Percentiles rank a stretch among this genome's conserved stretches.
phyloP scores from a whole-genome alignment of 352 stramenopile genomes.

The Thalassiosira mediterranea region DNA sequence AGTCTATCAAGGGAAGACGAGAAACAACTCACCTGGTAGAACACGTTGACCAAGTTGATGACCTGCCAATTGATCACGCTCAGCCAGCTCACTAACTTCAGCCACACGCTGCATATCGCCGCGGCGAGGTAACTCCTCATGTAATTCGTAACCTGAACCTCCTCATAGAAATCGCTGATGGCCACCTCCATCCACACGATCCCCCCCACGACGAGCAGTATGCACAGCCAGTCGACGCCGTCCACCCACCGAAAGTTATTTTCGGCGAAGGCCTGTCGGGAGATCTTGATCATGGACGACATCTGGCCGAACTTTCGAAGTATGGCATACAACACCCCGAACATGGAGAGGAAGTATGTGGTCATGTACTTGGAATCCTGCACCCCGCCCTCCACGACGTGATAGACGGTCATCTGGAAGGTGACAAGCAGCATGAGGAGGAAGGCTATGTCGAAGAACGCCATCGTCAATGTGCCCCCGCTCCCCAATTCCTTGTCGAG shows the following conservation, averaged over 20 bases:
- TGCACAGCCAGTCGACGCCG: slow-evolving; percentile 44
- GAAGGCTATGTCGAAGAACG: slow-evolving; percentile 55
- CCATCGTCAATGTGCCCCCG: slow-evolving; percentile 45
- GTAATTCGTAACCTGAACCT: slow-evolving; percentile 41
- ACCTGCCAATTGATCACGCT: slow-evolving; percentile 62
- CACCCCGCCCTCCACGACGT: slow-evolving; percentile 36
- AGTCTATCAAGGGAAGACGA: too few relatives aligned
- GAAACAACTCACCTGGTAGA: slow-evolving; percentile 39
- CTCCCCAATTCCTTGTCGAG: slow-evolving; percentile 50
- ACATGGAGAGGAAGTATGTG: slow-evolving; percentile 51
- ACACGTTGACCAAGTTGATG: slow-evolving; percentile 47
- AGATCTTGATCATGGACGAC: slow-evolving; percentile 56
- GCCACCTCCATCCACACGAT: slow-evolving; percentile 51
- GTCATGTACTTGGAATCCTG: slow-evolving; percentile 29
- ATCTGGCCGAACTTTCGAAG: slow-evolving; percentile 56
- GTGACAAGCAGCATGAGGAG: slow-evolving; percentile 42
- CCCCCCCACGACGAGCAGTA: slow-evolving; percentile 38
- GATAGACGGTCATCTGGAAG: slow-evolving; percentile 55
- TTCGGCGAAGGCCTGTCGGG: slow-evolving; percentile 46
- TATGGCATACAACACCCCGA: slow-evolving; percentile 41
- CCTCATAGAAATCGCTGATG: slow-evolving; percentile 21
- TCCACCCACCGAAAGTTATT: slow-evolving; percentile 61
- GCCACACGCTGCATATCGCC: slow-evolving; percentile 45
- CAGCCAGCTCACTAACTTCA: slow-evolving; percentile 54
- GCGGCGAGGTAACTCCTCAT: slow-evolving; percentile 57